Conservation (phyloP, 768 basidiomycete genomes). For the Termitomyces eurrhizus region DNA sequence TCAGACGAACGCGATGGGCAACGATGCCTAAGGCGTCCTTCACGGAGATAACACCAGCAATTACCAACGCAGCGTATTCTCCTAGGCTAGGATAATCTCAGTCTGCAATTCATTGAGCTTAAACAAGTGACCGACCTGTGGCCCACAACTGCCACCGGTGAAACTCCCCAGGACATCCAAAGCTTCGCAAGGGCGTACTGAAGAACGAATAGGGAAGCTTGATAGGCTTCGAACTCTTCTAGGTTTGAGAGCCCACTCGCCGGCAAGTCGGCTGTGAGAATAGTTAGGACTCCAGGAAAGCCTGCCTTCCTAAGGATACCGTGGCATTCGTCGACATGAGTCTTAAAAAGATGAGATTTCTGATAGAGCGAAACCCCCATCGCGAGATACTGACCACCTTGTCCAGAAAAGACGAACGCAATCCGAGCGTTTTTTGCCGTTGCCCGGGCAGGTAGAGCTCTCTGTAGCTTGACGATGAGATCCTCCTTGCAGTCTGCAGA, state of each 20-base stretch:
- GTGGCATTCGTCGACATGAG: conserved; percentile 57
- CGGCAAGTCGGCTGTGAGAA: conserved; percentile 30
- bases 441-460: conserved; percentile 28
- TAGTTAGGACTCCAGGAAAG: conserved; percentile 44
- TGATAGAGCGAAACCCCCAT: conserved; percentile 61
- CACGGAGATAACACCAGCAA: conserved; percentile 55
- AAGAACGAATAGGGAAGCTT: conserved; percentile 55
- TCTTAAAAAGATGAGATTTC: conserved; percentile 42
- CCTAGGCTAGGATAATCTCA: conserved; percentile 49
- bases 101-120: background rate
- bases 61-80: conserved; percentile 69
- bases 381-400: conserved; percentile 62
- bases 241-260: conserved; percentile 17
- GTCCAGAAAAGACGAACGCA: conserved; percentile 72
- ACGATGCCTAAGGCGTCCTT: conserved; percentile 55
- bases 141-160: conserved; percentile 58
- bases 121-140: conserved; percentile 52
- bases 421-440: conserved; percentile 27
- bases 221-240: conserved; percentile 43
- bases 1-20: conserved; percentile 53
- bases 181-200: conserved; percentile 59
- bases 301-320: conserved; percentile 42
- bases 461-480: conserved; percentile 40
- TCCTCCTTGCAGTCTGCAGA: conserved; percentile 40
- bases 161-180: conserved; percentile 69